These are phyloP conservation scores for Dorcoceras hygrometricum DNA, from an alignment of 257 asterid genomes.

Conservation along the genomic window DNA sequence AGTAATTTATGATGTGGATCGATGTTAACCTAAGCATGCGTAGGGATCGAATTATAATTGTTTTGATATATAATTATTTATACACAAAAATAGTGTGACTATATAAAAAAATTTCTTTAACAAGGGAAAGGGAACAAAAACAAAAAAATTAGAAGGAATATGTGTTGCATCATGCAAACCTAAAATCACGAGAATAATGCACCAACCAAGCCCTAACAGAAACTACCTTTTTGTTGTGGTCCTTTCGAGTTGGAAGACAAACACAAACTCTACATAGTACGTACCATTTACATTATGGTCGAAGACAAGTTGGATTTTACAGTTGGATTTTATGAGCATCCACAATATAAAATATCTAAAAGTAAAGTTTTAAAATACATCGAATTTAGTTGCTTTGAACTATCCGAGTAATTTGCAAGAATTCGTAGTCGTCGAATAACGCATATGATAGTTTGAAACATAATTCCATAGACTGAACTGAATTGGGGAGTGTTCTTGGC, in stretches of 20 bases:
- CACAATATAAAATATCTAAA: neutral
- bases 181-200: slow-evolving; percentile 45
- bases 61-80: no score
- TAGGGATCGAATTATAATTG: no score
- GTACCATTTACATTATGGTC: slow-evolving; percentile 22
- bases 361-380: neutral
- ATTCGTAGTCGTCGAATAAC: neutral
- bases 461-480: neutral
- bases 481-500: neutral
- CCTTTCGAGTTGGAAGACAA: slow-evolving; percentile 39
- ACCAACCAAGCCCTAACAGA: slow-evolving; percentile 33
- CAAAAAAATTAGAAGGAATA: no score
- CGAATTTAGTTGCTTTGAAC: no score
- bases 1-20: no score
- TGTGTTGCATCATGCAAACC: slow-evolving; percentile 32
- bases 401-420: no score
- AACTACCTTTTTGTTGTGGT: slow-evolving; percentile 32
- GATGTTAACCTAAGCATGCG: no score
- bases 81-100: no score
- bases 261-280: slow-evolving; percentile 23
- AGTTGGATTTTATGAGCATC: slow-evolving; percentile 25
- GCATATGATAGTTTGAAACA: neutral
- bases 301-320: slow-evolving; percentile 33
- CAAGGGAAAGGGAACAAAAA: no score
- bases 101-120: no score